Evolutionary conservation across 768 basidiomycete species (phyloP), one percentile per base, ranked within the genome.

Genomic region (Nevesoporus exiguus): DNA sequence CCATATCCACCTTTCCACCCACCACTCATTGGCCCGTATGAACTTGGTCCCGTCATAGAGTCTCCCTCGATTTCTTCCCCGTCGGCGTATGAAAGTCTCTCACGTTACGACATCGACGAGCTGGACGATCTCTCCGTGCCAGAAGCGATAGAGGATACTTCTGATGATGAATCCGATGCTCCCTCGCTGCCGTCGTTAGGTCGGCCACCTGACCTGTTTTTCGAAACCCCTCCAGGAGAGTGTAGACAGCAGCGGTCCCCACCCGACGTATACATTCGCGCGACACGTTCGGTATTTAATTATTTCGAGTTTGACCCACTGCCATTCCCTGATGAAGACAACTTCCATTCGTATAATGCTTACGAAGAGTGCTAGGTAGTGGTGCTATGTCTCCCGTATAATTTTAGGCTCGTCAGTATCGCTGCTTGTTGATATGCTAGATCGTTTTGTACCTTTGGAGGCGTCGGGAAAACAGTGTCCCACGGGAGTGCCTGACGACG

Each of bases 91-190:
- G 79, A 82, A 65, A 77, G 85, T 43, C 76, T 86, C 42, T 83
- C 88, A 51, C 86, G 85, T 61, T 79, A 77, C 64, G 76, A 82
- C 55, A 66, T 69, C 61, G 81, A 86, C 71, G 83, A 87, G 71
- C 63, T 80, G 59, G 86, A 86, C 62, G 85, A 86, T 64, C 76
- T 83, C 30, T 74, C 85, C 27, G 81, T 90, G 40, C 88, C 87
- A 41, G 89, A 90, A 64, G 83, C 87, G 39, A 87, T 90, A 77
- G 88, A 90, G 68, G 89, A 91, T 70, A 81, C 79, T 34, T 91
- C 89, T 42, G 90, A 91, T 73, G 89, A 91, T 73, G 90, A 90
- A 75, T 89, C 88, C 15, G 89, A 91, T 61, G 73, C 80, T 5
- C 80, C 77, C 10, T 78, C 80, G 10, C 84, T 86, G 7, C 86